Base-by-base conservation (phyloP, 2,329 filamentous ascomycete genomes). In the Ceratocystis variospora region DNA sequence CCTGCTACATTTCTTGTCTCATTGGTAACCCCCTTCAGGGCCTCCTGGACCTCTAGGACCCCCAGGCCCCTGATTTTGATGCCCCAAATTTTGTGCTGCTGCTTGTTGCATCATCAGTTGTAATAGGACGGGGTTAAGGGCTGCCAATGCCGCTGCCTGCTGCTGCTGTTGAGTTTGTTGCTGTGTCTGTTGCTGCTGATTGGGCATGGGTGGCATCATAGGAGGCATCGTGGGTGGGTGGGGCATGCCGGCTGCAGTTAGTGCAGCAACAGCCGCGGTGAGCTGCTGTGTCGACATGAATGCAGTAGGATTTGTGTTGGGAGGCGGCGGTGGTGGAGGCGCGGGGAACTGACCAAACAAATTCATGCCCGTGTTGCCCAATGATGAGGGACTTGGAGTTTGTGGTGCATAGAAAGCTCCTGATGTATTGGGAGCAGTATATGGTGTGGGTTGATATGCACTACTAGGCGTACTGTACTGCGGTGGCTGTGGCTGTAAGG, bases 101-200 rank as follows among this genome's bases (percentile, higher is more conserved):
- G 53, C 53, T 57, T 57, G 53, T 17, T 62, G 61, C 63, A 68
- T 65, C 8, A 66, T 22, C 6, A 57, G 53, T 22, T 57, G 53
- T 28, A 57, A 33, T 17, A 68, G 15, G 63, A 63, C 5, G 66
- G 66, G 48, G 65, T 68, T 25, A 41, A 63, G 45, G 45, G 66
- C 66, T 4, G 66, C 63, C 17, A 59, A 46, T 19, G 63, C 61
- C 17, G 61, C 48, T 17, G 53, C 57, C 10, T 62, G 59, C 31
- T 66, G 64, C 31, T 74, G 73, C 45, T 71, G 48, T 74, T 73
- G 67, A 28, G 28, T 5, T 28, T 28, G 28, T 28, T 28, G 28
- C 28, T 28, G 28, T 28, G 28, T 28, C 71, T 50, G 66, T 8
- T 59, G 66, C 12, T 53, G 63, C 6, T 67, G 68, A 25, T 62